Evolutionary conservation across 805 yeast species (phyloP).

Genomic region (Yamadazyma philogaea): DNA sequence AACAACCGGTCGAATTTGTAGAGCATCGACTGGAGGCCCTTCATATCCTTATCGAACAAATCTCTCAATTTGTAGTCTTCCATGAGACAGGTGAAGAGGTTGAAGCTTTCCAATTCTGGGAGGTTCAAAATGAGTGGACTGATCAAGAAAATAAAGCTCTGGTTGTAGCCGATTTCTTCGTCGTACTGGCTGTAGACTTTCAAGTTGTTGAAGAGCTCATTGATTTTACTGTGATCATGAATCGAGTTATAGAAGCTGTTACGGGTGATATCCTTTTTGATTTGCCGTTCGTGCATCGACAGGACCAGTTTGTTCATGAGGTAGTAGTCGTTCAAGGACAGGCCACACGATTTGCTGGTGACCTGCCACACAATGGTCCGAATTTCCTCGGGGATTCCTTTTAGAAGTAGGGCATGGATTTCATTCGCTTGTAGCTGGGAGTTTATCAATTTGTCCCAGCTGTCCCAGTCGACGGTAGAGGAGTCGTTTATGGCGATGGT

Average conservation of each 20-base stretch:
- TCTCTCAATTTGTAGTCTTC: conserved; percentile 76
- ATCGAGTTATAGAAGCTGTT: conserved; percentile 73
- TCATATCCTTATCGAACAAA: conserved; percentile 85
- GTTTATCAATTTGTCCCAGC: conserved; percentile 81
- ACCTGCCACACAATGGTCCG: conserved; percentile 94
- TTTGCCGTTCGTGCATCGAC: conserved; percentile 69
- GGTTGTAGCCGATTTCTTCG: conserved; percentile 94
- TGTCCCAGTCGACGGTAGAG: conserved; percentile 65
- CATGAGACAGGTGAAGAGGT: conserved; percentile 79
- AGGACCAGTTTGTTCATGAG: conserved; percentile 45
- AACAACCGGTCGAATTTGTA: conserved; percentile 88
- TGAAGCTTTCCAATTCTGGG: conserved; percentile 81
- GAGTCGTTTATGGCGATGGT: conserved; percentile 13
- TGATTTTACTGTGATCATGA: conserved; percentile 53
- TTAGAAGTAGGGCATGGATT: conserved; percentile 58
- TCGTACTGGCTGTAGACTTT: conserved; percentile 84
- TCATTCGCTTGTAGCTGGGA: conserved; percentile 70
- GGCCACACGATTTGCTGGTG: conserved; percentile 72
- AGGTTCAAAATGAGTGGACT: conserved; percentile 81
- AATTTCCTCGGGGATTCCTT: conserved; percentile 81
- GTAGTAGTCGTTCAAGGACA: conserved; percentile 58
- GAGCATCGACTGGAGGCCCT: conserved; percentile 78
- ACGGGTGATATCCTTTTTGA: conserved; percentile 77
- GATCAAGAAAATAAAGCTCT: conserved; percentile 93
- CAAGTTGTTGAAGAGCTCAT: conserved; percentile 68